Percentiles rank a stretch among this genome's conserved stretches.
These are phyloP conservation scores for Fusarium liriodendri DNA, from an alignment of 2,329 filamentous ascomycete genomes.

Conservation along the genomic window DNA sequence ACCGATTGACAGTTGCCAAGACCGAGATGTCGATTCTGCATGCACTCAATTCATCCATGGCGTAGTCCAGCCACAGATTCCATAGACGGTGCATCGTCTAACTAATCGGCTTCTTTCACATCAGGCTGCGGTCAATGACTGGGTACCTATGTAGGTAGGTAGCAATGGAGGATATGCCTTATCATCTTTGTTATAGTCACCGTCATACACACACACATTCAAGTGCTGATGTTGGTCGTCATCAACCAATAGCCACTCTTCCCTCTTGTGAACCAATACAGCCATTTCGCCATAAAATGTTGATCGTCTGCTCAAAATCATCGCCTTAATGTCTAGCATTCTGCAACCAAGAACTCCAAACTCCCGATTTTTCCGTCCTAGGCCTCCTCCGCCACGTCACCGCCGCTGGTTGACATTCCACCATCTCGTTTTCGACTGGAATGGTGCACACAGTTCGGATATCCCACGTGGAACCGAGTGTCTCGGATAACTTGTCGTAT, in stretches of 20 bases:
- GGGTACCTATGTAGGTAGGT: background rate
- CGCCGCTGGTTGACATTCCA: background rate
- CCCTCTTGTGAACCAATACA: conserved; percentile 8
- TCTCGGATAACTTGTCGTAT: background rate
- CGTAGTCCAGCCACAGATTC: background rate
- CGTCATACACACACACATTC: conserved; percentile 1
- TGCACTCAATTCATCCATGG: conserved; percentile 4
- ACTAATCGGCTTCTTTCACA: background rate
- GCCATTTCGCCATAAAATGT: conserved; percentile 14
- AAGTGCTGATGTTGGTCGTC: conserved; percentile 22
- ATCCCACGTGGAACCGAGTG: background rate
- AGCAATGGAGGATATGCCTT: background rate
- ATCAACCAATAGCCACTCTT: conserved; percentile 30
- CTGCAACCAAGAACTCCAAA: conserved; percentile 40
- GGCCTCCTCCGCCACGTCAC: conserved; percentile 1
- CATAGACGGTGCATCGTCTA: background rate
- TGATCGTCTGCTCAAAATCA: conserved; percentile 9
- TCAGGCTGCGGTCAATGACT: background rate
- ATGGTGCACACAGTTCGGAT: background rate
- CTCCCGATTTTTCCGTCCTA: conserved; percentile 24
- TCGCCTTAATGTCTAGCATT: conserved; percentile 14
- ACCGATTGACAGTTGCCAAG: conserved; percentile 19
- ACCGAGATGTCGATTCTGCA: conserved; percentile 7
- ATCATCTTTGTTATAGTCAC: conserved; percentile 12
- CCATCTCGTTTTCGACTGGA: background rate